Percentiles rank a stretch among this genome's conserved stretches.
Conservation (phyloP, 139 green algal species). For the Chlorella sp. region DNA sequence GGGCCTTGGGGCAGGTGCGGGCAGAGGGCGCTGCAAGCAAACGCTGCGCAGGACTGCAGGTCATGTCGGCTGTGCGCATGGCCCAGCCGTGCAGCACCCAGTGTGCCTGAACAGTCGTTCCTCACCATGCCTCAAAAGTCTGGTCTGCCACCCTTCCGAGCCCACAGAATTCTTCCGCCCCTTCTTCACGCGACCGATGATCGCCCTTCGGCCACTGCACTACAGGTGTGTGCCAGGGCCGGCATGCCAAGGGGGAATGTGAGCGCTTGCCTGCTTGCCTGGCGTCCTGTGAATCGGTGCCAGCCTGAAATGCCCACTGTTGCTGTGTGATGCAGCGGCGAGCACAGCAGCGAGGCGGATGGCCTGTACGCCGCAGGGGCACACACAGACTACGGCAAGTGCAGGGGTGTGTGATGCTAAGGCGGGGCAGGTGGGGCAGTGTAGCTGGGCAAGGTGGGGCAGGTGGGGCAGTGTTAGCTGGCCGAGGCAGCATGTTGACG, state of each 20-base stretch:
- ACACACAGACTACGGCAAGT: constrained; percentile 89
- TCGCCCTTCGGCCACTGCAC: constrained; percentile 86
- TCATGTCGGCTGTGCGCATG: too few species aligned
- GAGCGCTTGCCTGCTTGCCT: not conserved
- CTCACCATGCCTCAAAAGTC: too few species aligned
- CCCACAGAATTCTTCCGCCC: constrained; percentile 68
- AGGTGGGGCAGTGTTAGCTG: not conserved
- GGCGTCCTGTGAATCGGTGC: not conserved
- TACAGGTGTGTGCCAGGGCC: constrained; percentile 56
- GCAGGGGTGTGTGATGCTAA: not conserved
- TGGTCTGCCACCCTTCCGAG: too few species aligned
- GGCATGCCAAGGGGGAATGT: not conserved
- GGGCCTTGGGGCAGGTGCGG: constrained; percentile 44
- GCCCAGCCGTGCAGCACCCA: too few species aligned
- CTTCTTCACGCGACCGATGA: constrained; percentile 79
- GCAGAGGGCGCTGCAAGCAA: too few species aligned
- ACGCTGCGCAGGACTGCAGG: too few species aligned
- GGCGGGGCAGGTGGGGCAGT: too few species aligned
- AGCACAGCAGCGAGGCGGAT: not conserved
- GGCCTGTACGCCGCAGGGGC: constrained; percentile 67
- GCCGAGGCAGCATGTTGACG: not conserved
- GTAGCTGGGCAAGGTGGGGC: not conserved
- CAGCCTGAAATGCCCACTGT: not conserved
- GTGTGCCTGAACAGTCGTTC: too few species aligned
- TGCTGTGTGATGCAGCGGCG: not conserved